Evolutionary conservation across 164 flowering plant genomes (phyloP).

Genomic region (Vitis labrusca): DNA sequence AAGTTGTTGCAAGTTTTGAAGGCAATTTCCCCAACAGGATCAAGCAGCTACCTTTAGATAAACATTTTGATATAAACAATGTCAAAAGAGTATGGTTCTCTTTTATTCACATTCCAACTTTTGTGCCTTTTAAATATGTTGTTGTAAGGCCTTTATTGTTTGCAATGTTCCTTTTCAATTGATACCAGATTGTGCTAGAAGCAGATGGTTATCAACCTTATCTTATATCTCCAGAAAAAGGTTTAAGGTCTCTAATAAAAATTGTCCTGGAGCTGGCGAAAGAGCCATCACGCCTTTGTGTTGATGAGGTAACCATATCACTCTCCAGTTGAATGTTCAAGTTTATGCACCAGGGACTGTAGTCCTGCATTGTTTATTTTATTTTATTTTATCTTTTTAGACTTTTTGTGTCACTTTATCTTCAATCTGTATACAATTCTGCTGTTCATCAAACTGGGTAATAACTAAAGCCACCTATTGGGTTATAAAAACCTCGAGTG

Average conservation of each 20-base stretch:
- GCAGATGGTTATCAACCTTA: conserved; percentile 99
- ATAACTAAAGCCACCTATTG: neutral
- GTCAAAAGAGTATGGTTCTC: conserved; percentile 75
- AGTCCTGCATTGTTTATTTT: neutral
- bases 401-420: neutral
- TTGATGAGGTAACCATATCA: conserved; percentile 75
- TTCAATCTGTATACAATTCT: neutral
- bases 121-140: neutral
- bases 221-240: conserved; percentile 99
- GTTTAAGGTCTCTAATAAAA: conserved; percentile 89
- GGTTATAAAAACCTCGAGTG: neutral
- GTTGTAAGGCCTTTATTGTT: neutral
- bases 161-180: neutral
- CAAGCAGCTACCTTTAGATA: conserved; percentile 95
- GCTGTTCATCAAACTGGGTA: neutral
- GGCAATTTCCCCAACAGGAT: conserved; percentile 96
- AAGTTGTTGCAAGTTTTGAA: conserved; percentile 97
- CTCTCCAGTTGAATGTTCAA: neutral
- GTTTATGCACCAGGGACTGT: neutral
- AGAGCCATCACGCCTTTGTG: conserved; percentile 95
- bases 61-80: conserved; percentile 94
- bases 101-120: neutral
- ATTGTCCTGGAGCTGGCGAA: conserved; percentile 91
- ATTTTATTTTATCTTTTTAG: neutral
- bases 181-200: conserved; percentile 83